phyloP scores from a whole-genome alignment of 257 asterid genomes.

The Prunella vulgaris region DNA sequence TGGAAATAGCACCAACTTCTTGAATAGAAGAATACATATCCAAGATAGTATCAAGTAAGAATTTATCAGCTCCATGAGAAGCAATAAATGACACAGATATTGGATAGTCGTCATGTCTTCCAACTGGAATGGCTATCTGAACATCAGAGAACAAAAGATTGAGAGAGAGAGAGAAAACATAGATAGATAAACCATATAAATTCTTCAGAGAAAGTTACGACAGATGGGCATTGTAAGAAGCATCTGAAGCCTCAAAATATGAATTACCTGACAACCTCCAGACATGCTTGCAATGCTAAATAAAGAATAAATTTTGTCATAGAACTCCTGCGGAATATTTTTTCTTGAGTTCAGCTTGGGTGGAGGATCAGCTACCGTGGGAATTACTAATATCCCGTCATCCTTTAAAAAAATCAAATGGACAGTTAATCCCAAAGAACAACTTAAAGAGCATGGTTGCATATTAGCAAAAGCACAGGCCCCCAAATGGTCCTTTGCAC shows the following conservation, averaged over 20 bases:
- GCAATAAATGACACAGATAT: constrained; percentile 75
- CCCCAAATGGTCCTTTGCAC: not conserved
- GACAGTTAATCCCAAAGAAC: not conserved
- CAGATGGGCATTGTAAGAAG: not conserved
- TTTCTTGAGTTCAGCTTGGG: constrained; percentile 46
- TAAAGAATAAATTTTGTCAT: constrained; percentile 51
- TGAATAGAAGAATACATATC: constrained; percentile 75
- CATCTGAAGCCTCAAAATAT: constrained; percentile 6
- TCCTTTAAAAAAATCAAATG: constrained; percentile 38
- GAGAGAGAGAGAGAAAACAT: not conserved
- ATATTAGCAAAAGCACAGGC: not conserved
- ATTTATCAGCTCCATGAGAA: constrained; percentile 79
- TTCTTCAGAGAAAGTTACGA: not conserved
- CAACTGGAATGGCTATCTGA: constrained; percentile 77
- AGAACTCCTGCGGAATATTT: constrained; percentile 42
- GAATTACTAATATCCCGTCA: constrained; percentile 73
- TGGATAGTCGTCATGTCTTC: constrained; percentile 63
- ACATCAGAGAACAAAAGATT: not conserved
- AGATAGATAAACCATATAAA: not conserved
- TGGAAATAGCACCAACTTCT: constrained; percentile 43
- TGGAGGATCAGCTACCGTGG: constrained; percentile 82
- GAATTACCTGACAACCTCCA: constrained; percentile 78
- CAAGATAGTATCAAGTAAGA: constrained; percentile 81
- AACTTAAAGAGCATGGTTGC: not conserved
- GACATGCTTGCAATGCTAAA: constrained; percentile 78